A percentile compares a stretch with the other conserved stretches of the same genome.
These are phyloP conservation scores for Brassica rapa DNA, from an alignment of 345 rosid species.

Conservation along the genomic window DNA sequence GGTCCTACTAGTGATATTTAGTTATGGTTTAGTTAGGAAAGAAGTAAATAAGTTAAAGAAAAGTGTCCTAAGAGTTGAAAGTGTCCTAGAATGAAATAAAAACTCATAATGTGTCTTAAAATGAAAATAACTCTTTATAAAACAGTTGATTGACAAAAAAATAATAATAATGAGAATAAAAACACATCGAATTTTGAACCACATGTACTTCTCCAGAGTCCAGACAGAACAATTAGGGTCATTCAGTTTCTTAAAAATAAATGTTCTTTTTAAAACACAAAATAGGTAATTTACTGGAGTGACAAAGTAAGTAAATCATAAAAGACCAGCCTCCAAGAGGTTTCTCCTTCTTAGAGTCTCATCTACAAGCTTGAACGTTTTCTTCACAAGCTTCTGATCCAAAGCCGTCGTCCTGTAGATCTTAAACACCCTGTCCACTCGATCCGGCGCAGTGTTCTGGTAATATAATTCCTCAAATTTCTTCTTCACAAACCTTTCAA, in stretches of 20 bases:
- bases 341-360: slow-evolving; percentile 92
- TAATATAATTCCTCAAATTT: slow-evolving; percentile 93
- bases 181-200: background rate
- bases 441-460: slow-evolving; percentile 79
- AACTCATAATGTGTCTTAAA: no score
- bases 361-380: slow-evolving; percentile 96
- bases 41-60: no score
- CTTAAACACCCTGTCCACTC: slow-evolving; percentile 91
- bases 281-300: slow-evolving; percentile 25
- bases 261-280: background rate
- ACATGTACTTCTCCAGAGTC: background rate
- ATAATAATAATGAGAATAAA: background rate
- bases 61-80: no score
- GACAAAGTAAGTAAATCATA: slow-evolving; percentile 47
- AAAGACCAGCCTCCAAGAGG: slow-evolving; percentile 88
- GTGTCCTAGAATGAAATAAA: no score
- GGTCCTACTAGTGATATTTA: no score
- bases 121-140: no score
- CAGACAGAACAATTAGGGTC: slow-evolving; percentile 2
- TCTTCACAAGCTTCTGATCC: slow-evolving; percentile 96
- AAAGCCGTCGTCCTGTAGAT: slow-evolving; percentile 92
- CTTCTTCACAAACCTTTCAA: slow-evolving; percentile 82
- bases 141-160: no score
- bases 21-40: no score
- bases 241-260: background rate